Percentiles rank a stretch among this genome's conserved stretches.
Conservation (phyloP, 1,284 basidiomycete genomes). For the Irpex rosettiformis region DNA sequence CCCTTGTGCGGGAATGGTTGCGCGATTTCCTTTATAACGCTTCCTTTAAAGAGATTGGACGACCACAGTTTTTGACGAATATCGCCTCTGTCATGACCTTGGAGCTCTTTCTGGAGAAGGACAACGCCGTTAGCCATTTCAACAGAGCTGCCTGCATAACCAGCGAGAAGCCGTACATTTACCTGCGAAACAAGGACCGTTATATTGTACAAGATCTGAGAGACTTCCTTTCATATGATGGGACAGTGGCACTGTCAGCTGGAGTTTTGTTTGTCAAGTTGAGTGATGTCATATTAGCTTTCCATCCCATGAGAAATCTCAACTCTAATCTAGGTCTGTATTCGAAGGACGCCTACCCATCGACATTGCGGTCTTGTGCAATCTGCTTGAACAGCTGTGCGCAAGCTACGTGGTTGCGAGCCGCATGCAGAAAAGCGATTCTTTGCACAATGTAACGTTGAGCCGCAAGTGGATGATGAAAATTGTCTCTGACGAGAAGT, state of each 20-base stretch:
- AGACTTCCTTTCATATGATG: slow-evolving; percentile 22
- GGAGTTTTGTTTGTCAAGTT: slow-evolving; percentile 27
- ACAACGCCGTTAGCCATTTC: slow-evolving; percentile 14
- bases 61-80: slow-evolving; percentile 12
- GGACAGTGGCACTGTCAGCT: slow-evolving; percentile 24
- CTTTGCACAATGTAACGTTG: slow-evolving; percentile 41
- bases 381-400: slow-evolving; percentile 42
- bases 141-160: slow-evolving; percentile 18
- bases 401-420: slow-evolving; percentile 34
- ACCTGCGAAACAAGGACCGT: slow-evolving; percentile 10
- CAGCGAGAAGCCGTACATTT: not conserved
- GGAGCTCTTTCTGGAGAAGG: slow-evolving; percentile 19
- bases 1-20: slow-evolving; percentile 39
- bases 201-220: slow-evolving; percentile 37
- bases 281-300: slow-evolving; percentile 1
- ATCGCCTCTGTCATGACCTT: slow-evolving; percentile 26
- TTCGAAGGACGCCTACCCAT: slow-evolving; percentile 31
- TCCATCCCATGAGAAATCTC: not conserved
- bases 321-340: slow-evolving; percentile 35
- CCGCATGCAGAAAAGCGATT: slow-evolving; percentile 19
- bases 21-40: slow-evolving; percentile 32
- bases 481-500: slow-evolving; percentile 13
- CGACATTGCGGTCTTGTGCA: slow-evolving; percentile 42
- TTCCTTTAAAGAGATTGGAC: not conserved
- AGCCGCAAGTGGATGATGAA: slow-evolving; percentile 45